Conservation (phyloP, 345 rosid species). For the Salix viminalis region DNA sequence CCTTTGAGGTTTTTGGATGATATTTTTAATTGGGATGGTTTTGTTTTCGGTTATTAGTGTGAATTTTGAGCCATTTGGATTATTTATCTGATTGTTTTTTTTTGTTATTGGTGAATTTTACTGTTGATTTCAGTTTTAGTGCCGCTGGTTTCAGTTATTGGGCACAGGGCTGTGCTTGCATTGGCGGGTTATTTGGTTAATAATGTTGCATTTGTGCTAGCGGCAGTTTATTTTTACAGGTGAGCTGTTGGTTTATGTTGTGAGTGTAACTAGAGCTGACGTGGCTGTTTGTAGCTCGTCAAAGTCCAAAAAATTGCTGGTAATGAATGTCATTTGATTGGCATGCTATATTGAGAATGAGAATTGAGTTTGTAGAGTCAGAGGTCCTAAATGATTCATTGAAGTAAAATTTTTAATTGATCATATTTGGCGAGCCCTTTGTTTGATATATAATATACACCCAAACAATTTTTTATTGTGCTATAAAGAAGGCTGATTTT, state of each 20-base stretch:
- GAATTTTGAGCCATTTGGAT: background rate
- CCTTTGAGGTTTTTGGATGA: too few relatives aligned
- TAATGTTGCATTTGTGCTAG: conserved; percentile 56
- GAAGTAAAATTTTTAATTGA: background rate
- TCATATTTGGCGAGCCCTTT: too few relatives aligned
- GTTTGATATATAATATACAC: too few relatives aligned
- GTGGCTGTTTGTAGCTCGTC: background rate
- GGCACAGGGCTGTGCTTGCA: conserved; percentile 72
- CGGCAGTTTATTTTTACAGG: conserved; percentile 37
- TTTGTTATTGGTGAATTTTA: background rate
- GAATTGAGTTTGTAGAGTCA: too few relatives aligned
- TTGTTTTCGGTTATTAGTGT: background rate
- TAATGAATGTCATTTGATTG: background rate
- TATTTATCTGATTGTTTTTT: background rate
- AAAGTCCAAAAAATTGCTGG: background rate
- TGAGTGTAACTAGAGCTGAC: background rate
- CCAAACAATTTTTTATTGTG: too few relatives aligned
- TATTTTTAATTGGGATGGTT: too few relatives aligned
- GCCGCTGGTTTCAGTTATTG: conserved; percentile 66
- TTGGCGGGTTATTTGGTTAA: conserved; percentile 65
- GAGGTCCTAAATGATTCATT: background rate
- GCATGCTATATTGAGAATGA: background rate
- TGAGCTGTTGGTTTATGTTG: background rate
- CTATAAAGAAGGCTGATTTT: background rate
- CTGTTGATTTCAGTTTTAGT: conserved; percentile 51